A percentile compares a stretch with the other conserved stretches of the same genome.
Evolutionary conservation across 2,329 filamentous ascomycete genomes (phyloP).

Genomic region (Stachybotrys chlorohalonatus): DNA sequence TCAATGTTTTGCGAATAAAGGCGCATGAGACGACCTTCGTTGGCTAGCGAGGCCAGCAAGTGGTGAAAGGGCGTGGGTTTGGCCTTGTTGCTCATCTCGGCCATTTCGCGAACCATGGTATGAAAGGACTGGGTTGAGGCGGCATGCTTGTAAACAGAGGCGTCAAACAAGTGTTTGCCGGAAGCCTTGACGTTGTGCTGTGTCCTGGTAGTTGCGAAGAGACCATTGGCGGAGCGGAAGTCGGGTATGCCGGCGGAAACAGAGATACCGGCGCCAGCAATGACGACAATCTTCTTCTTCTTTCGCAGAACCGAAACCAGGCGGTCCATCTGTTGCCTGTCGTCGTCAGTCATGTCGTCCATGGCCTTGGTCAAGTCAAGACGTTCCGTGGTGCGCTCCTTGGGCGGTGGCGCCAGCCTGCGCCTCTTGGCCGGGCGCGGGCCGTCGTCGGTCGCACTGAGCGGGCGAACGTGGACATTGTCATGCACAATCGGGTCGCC

Average conservation of each 20-base stretch:
- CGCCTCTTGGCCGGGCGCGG: conserved; percentile 68
- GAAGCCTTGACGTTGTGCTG: conserved; percentile 85
- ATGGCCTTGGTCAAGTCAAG: conserved; percentile 58
- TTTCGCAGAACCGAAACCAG: conserved; percentile 69
- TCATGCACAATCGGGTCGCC: conserved; percentile 26
- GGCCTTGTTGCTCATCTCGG: conserved; percentile 66
- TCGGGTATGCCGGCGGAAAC: conserved; percentile 95
- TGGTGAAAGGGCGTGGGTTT: conserved; percentile 87
- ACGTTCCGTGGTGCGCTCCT: conserved; percentile 68
- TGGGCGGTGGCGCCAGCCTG: conserved; percentile 46
- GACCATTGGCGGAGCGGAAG: conserved; percentile 82
- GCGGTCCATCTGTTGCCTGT: conserved; percentile 51
- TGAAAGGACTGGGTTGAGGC: conserved; percentile 85
- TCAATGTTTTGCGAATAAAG: conserved; percentile 97
- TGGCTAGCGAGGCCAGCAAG: conserved; percentile 79
- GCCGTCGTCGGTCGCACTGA: conserved; percentile 34
- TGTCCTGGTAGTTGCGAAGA: conserved; percentile 77
- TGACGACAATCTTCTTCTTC: conserved; percentile 93
- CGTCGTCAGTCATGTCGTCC: conserved; percentile 34
- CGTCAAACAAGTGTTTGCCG: conserved; percentile 93
- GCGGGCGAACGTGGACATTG: conserved; percentile 16
- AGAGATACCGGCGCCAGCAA: conserved; percentile 94
- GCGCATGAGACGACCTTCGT: conserved; percentile 77
- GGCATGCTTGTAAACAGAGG: conserved; percentile 92
- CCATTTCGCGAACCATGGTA: conserved; percentile 87